These are phyloP conservation scores for Penicillium coprophilum DNA, from an alignment of 495 filamentous ascomycete genomes.

Conservation along the genomic window DNA sequence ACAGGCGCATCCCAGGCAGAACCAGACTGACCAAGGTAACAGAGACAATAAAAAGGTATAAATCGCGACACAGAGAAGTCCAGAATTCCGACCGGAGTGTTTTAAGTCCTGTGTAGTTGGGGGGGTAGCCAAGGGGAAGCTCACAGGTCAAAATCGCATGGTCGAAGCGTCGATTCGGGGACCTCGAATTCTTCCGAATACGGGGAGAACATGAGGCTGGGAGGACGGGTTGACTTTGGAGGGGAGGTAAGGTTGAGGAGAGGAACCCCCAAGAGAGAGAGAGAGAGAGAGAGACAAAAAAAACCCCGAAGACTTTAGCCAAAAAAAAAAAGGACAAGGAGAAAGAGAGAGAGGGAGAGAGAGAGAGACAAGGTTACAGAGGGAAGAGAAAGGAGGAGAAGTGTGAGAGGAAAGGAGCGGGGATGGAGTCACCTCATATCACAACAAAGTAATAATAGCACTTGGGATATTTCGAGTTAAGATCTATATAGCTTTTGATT, in stretches of 20 bases:
- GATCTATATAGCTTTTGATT: not conserved
- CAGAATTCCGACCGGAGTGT: constrained; percentile 16
- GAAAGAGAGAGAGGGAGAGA: constrained; percentile 20
- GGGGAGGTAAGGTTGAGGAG: constrained; percentile 17
- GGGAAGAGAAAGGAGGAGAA: constrained; percentile 5
- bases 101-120: constrained; percentile 20
- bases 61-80: constrained; percentile 23
- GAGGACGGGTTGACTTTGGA: constrained; percentile 11
- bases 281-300: too few species aligned
- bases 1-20: constrained; percentile 47
- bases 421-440: constrained; percentile 37
- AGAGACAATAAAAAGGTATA: constrained; percentile 32
- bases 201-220: constrained; percentile 36
- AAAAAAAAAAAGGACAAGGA: constrained; percentile 19
- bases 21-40: constrained; percentile 28
- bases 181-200: constrained; percentile 38
- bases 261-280: constrained; percentile 3
- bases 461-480: not conserved
- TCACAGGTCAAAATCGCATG: constrained; percentile 38
- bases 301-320: constrained; percentile 3
- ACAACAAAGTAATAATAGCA: constrained; percentile 15
- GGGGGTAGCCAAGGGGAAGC: constrained; percentile 16
- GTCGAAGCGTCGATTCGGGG: constrained; percentile 34
- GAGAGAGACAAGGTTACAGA: constrained; percentile 20
- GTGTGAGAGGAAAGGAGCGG: constrained; percentile 22